Percentiles rank a stretch among this genome's conserved stretches.
These are phyloP conservation scores for Aspergillus udagawae DNA, from an alignment of 2,329 filamentous ascomycete genomes.

Conservation along the genomic window DNA sequence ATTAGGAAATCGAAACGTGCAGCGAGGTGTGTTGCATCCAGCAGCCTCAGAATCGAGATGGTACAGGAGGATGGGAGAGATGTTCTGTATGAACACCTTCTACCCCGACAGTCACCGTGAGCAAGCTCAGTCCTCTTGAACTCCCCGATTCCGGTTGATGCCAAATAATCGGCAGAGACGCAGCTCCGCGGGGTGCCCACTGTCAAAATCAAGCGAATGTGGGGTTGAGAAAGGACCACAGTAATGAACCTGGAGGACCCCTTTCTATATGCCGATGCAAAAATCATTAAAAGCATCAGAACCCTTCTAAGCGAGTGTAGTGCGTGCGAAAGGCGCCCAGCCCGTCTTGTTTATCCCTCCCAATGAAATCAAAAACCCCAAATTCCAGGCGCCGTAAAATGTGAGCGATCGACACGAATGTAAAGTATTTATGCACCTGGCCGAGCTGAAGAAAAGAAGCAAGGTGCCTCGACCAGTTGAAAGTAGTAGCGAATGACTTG, in stretches of 20 bases:
- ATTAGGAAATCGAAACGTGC: neutral
- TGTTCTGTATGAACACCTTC: neutral
- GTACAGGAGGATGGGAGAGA: neutral
- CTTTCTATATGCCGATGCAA: constrained; percentile 35
- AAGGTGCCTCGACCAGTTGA: constrained; percentile 26
- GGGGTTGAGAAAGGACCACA: constrained; percentile 7
- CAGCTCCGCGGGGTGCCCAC: neutral
- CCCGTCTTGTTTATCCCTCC: constrained; percentile 22
- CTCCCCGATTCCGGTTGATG: constrained; percentile 1
- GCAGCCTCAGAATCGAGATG: neutral
- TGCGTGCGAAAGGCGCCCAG: constrained; percentile 31
- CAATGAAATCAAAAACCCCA: constrained; percentile 17
- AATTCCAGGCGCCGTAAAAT: constrained; percentile 33
- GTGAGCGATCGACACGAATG: constrained; percentile 40
- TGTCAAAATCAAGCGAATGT: neutral
- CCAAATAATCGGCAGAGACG: neutral
- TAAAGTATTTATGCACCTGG: constrained; percentile 30
- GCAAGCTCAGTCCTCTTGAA: neutral
- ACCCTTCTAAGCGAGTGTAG: constrained; percentile 33
- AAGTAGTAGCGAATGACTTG: constrained; percentile 33
- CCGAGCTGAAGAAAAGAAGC: constrained; percentile 26
- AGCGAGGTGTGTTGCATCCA: neutral
- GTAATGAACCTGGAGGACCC: neutral
- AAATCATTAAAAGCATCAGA: constrained; percentile 25
- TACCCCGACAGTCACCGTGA: neutral